These are phyloP conservation scores for Fusarium anthophilum DNA, from an alignment of 2,329 filamentous ascomycete genomes.

Conservation along the genomic window DNA sequence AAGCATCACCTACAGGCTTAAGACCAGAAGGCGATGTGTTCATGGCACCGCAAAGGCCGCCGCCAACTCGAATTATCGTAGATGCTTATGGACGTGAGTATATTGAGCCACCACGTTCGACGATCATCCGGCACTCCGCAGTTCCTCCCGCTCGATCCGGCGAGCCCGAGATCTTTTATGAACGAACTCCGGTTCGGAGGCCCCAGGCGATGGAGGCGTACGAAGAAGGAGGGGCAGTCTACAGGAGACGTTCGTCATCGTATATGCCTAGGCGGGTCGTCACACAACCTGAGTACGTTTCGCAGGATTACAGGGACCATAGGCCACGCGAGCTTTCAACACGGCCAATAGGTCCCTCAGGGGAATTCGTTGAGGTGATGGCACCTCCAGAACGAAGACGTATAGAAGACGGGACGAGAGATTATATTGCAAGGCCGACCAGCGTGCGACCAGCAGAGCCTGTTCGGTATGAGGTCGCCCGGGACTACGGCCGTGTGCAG, in stretches of 20 bases:
- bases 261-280: constrained; percentile 66
- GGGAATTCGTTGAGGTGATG: constrained; percentile 61
- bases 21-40: constrained; percentile 60
- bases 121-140: constrained; percentile 61
- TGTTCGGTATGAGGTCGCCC: constrained; percentile 53
- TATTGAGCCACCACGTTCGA: constrained; percentile 60
- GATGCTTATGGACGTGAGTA: constrained; percentile 88
- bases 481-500: constrained; percentile 56
- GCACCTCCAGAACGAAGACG: constrained; percentile 52
- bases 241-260: constrained; percentile 61
- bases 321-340: constrained; percentile 67
- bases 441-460: constrained; percentile 66
- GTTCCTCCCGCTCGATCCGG: constrained; percentile 56
- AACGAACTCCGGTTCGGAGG: constrained; percentile 66
- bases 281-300: constrained; percentile 68
- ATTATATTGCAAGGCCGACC: constrained; percentile 63
- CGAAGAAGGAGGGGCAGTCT: constrained; percentile 61
- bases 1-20: constrained; percentile 56
- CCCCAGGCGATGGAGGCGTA: constrained; percentile 57
- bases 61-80: constrained; percentile 75
- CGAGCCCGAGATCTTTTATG: constrained; percentile 71
- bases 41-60: constrained; percentile 62
- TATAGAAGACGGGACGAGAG: constrained; percentile 59
- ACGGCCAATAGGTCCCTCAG: constrained; percentile 55
- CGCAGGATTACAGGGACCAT: constrained; percentile 63